Evolutionary conservation across 179 eudicot species (phyloP).

Genomic region (Drosera spatulata): DNA sequence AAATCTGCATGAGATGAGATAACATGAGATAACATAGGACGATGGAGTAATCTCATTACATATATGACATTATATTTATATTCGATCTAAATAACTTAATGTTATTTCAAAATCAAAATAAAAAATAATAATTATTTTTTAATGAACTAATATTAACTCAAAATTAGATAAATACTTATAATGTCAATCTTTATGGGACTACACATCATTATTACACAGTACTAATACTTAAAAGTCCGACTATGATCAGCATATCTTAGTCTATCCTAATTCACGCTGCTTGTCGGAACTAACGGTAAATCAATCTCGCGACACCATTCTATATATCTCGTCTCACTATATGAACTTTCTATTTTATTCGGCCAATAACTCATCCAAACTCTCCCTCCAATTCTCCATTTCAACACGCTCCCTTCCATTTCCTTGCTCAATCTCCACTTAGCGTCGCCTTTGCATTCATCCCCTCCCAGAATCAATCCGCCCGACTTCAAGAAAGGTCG

Average conservation of each 20-base stretch:
- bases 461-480: not conserved
- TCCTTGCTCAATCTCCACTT: slow-evolving; percentile 1
- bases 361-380: slow-evolving; percentile 88
- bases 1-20: too few relatives aligned
- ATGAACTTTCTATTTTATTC: slow-evolving; percentile 42
- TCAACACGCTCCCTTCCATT: slow-evolving; percentile 89
- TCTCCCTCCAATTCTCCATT: slow-evolving; percentile 74
- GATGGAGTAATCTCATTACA: too few relatives aligned
- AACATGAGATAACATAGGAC: too few relatives aligned
- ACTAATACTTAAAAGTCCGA: too few relatives aligned
- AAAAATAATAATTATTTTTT: too few relatives aligned
- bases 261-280: too few relatives aligned
- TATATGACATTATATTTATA: too few relatives aligned
- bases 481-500: slow-evolving; percentile 56
- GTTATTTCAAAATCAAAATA: not conserved
- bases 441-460: not conserved
- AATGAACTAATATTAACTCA: not conserved
- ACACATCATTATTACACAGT: too few relatives aligned
- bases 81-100: too few relatives aligned
- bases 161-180: too few relatives aligned
- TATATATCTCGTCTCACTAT: slow-evolving; percentile 66
- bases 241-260: too few relatives aligned
- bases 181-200: too few relatives aligned
- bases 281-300: slow-evolving; percentile 37
- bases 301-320: slow-evolving; percentile 85